Conservation (phyloP, 2,329 filamentous ascomycete species). For the Beauveria scarabaeidicola region DNA sequence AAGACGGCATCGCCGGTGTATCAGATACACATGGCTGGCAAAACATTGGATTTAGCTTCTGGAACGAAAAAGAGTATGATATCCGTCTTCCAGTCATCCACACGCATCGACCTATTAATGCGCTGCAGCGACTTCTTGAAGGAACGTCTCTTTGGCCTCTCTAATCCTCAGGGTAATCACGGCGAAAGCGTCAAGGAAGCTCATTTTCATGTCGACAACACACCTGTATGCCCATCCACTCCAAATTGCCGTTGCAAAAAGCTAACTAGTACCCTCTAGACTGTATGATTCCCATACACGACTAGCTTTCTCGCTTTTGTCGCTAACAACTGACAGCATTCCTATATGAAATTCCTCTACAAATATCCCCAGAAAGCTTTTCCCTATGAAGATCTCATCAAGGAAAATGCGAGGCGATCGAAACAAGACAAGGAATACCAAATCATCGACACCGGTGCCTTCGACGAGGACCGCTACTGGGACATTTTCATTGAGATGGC, state of each 20-base stretch:
- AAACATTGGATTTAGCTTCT: constrained; percentile 93
- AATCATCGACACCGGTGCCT: constrained; percentile 78
- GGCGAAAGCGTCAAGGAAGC: constrained; percentile 95
- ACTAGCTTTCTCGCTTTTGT: constrained; percentile 11
- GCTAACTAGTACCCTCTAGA: constrained; percentile 27
- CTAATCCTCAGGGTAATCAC: constrained; percentile 94
- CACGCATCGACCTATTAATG: constrained; percentile 28
- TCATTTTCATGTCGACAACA: constrained; percentile 95
- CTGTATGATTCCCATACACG: constrained; percentile 27
- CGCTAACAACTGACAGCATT: constrained; percentile 52
- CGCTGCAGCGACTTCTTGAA: constrained; percentile 72
- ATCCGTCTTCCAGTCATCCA: constrained; percentile 10
- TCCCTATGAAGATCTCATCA: constrained; percentile 79
- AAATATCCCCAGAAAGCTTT: constrained; percentile 92
- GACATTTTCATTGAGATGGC: constrained; percentile 95
- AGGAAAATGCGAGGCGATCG: constrained; percentile 71
- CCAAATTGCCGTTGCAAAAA: constrained; percentile 10
- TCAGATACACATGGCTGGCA: constrained; percentile 83
- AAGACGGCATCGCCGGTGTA: constrained; percentile 93
- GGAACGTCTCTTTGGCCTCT: constrained; percentile 88
- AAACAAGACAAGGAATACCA: constrained; percentile 84
- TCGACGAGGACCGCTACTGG: constrained; percentile 88
- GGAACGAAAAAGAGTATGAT: constrained; percentile 90
- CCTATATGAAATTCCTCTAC: constrained; percentile 98
- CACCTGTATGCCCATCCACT: constrained; percentile 45